Evolutionary conservation across 116 monocot genomes (phyloP).

Genomic region (Dioscorea cayenensis): DNA sequence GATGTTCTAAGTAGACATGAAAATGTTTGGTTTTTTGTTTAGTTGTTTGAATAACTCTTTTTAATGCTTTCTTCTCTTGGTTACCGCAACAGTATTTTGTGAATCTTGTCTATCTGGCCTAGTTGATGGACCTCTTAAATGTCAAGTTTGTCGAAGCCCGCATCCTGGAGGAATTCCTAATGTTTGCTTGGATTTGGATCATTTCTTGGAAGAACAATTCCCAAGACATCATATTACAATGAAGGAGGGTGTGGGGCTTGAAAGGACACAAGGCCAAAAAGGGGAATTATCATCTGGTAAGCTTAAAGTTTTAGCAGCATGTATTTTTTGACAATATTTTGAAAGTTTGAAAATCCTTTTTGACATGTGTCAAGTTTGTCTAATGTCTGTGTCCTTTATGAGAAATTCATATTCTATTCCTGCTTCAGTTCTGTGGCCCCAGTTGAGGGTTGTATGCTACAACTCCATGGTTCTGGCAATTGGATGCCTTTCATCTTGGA

Average conservation of each 20-base stretch:
- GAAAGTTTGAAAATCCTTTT: too few species aligned
- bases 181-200: conserved; percentile 63
- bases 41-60: background rate
- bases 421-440: too few species aligned
- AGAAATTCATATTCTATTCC: too few species aligned
- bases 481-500: too few species aligned
- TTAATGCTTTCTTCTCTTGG: background rate
- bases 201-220: conserved; percentile 65
- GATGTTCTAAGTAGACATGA: background rate
- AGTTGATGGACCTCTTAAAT: conserved; percentile 31
- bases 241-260: conserved; percentile 11
- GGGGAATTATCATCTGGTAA: conserved; percentile 33
- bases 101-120: conserved; percentile 35
- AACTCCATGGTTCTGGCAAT: too few species aligned
- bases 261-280: conserved; percentile 9
- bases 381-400: too few species aligned
- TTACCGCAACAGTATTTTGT: conserved; percentile 50
- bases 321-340: background rate
- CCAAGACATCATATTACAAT: conserved; percentile 47
- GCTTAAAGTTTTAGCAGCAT: background rate
- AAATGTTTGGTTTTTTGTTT: background rate
- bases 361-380: too few species aligned
- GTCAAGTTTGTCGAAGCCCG: conserved; percentile 49
- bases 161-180: conserved; percentile 78
- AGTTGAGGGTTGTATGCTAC: too few species aligned